Conservation (phyloP, 306 rosid genomes). For the Trifolium subterraneum region DNA sequence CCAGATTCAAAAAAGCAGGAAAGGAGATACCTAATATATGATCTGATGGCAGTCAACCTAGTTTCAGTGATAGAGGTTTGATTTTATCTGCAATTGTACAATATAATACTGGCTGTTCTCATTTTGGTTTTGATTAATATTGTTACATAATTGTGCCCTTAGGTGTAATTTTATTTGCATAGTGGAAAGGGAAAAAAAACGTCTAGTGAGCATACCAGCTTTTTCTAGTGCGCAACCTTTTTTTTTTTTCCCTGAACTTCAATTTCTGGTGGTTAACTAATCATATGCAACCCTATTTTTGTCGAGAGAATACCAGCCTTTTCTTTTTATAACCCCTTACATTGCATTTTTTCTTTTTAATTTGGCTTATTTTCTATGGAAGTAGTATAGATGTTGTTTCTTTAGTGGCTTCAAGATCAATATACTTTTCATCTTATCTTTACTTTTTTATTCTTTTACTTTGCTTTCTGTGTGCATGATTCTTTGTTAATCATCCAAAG, state of each 20-base stretch:
- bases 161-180: conserved; percentile 15
- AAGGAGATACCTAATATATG: conserved; percentile 96
- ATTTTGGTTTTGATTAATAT: conserved; percentile 10
- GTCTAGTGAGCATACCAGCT: too few species aligned
- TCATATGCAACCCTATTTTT: conserved; percentile 9
- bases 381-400: conserved; percentile 5
- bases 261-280: conserved; percentile 19
- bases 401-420: not conserved
- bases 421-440: not conserved
- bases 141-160: conserved; percentile 14
- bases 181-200: not conserved
- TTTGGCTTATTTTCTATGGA: not conserved
- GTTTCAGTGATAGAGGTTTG: conserved; percentile 76
- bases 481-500: conserved; percentile 1
- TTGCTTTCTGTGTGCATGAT: conserved; percentile 11
- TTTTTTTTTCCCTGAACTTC: not conserved
- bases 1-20: conserved; percentile 89
- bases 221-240: not conserved
- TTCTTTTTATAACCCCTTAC: conserved; percentile 14
- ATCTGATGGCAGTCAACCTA: conserved; percentile 76
- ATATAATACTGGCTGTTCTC: conserved; percentile 22
- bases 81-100: conserved; percentile 25
- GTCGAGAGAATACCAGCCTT: not conserved
- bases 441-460: not conserved
- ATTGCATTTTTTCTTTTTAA: not conserved